Evolutionary conservation across 2,329 filamentous ascomycete genomes (phyloP).

Genomic region (Colletotrichum siamense): DNA sequence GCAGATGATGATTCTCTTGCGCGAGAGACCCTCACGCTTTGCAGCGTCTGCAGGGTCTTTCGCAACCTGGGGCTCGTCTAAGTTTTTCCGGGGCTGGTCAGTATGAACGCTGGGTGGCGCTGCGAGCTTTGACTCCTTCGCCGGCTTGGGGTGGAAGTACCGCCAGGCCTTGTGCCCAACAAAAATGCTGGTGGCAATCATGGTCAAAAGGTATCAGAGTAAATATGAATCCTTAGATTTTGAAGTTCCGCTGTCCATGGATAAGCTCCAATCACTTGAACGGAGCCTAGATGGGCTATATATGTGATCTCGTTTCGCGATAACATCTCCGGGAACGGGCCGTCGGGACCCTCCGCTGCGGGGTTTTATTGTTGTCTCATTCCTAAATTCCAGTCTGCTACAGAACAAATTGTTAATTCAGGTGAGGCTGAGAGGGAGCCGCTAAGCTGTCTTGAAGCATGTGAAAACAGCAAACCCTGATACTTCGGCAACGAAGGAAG

Average conservation of each 20-base stretch:
- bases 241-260: too few relatives aligned
- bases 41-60: background rate
- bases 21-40: fast-evolving
- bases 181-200: too few relatives aligned
- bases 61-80: background rate
- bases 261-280: too few relatives aligned
- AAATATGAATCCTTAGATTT: too few relatives aligned
- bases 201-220: too few relatives aligned
- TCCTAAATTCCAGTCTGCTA: background rate
- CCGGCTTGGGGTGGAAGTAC: too few relatives aligned
- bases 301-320: fast-evolving
- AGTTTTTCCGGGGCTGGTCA: background rate
- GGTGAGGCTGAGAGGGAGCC: background rate
- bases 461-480: fast-evolving
- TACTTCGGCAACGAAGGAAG: too few relatives aligned
- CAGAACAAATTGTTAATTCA: background rate
- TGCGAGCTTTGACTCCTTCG: too few relatives aligned
- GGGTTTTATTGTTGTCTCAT: background rate
- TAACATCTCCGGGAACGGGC: background rate
- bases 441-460: background rate
- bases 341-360: background rate
- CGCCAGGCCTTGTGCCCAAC: too few relatives aligned
- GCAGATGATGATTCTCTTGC: slow-evolving; percentile 17
- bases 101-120: background rate
- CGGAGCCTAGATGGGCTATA: fast-evolving